phyloP scores from a whole-genome alignment of 1,284 basidiomycete species.

The Pascua guehoae region DNA sequence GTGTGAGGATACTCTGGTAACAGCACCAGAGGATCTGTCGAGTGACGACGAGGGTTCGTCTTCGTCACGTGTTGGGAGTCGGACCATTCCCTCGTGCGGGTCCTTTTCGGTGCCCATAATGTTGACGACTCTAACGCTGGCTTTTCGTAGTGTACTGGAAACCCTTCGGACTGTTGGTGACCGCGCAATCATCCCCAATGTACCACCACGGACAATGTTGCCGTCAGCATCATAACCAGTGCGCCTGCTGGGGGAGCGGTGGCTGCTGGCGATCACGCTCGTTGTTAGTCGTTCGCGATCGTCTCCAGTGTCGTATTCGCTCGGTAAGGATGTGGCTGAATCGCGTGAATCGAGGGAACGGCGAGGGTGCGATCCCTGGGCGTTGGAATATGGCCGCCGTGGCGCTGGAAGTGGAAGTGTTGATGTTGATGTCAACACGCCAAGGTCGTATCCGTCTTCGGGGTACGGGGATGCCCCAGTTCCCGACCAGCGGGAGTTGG shows the following conservation, averaged over 20 bases:
- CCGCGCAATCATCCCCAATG: slow-evolving; percentile 21
- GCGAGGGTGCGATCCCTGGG: slow-evolving; percentile 9
- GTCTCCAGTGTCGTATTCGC: slow-evolving; percentile 2
- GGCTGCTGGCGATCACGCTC: neutral
- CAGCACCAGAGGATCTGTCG: neutral
- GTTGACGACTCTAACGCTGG: slow-evolving; percentile 69
- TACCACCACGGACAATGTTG: slow-evolving; percentile 4
- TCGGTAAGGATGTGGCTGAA: neutral
- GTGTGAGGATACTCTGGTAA: no score
- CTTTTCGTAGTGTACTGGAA: slow-evolving; percentile 33
- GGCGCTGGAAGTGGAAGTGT: slow-evolving; percentile 6
- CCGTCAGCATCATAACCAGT: slow-evolving; percentile 26
- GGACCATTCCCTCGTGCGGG: slow-evolving; percentile 33
- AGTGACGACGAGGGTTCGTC: slow-evolving; percentile 5
- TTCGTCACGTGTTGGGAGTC: slow-evolving; percentile 25
- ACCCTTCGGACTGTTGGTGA: slow-evolving; percentile 37
- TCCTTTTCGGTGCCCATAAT: slow-evolving; percentile 57
- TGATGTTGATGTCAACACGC: neutral
- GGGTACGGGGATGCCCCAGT: neutral
- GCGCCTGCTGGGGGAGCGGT: neutral
- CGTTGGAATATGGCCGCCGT: neutral
- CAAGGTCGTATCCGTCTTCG: slow-evolving; percentile 6
- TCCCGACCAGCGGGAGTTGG: no score
- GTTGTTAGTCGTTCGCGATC: slow-evolving; percentile 9
- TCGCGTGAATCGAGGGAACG: no score